Base-by-base conservation (phyloP, 2,329 filamentous ascomycete species). In the Emmonsia crescens region DNA sequence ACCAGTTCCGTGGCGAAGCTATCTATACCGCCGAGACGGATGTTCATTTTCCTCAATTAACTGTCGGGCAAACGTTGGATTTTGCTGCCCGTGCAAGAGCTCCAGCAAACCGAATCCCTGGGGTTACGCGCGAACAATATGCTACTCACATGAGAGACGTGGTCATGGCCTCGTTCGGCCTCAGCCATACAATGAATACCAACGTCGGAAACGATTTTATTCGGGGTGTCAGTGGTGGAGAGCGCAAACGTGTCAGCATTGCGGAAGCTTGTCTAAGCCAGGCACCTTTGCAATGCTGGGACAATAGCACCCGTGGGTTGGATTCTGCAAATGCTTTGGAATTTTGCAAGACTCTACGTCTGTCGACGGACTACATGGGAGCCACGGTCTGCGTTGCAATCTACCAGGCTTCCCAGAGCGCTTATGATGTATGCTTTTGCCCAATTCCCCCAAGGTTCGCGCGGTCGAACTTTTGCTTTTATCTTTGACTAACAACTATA, bases 21-120 rank as follows among this genome's bases (percentile, higher is more conserved):
- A 87, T 93, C 6, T 96, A 95, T 77, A 93, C 91, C 69, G 85
- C 89, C 67, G 89, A 93, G 72, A 90, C 95, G 64, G 91, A 96
- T 67, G 82, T 93, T 27, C 91, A 96, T 68, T 87, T 91, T 67
- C 84, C 91, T 0, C 95, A 89, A 0, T 80, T 96, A 38, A 94
- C 91, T 0, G 92, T 96, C 2, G 88, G 89, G 61, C 89, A 96
- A 71, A 96, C 92, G 0, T 82, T 96, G 0, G 86, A 84, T 0
- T 96, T 96, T 70, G 91, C 91, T 0, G 78, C 95, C 3, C 89
- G 94, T 69, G 89, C 87, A 48, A 96, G 95, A 76, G 87, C 89
- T n/a, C 91, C 92, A 86, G 87, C 62, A 84, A 84, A 44, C 87
- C 80, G 63, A 78, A 88, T 0, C 80, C 86, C 3, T 85, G 87